Evolutionary conservation across 345 rosid genomes (phyloP).

Genomic region (Brassica rapa): DNA sequence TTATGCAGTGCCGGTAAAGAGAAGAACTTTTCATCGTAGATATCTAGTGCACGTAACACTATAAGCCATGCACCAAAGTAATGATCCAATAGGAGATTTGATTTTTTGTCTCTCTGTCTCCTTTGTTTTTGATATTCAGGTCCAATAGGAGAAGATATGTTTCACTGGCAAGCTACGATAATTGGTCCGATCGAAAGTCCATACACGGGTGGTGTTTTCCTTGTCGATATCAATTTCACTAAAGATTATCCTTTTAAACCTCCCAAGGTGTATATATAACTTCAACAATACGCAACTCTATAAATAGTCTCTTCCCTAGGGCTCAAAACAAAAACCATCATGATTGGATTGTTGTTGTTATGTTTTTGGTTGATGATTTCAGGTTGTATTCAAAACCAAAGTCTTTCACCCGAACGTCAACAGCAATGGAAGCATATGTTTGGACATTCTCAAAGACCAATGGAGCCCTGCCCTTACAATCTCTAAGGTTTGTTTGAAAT

Average conservation of each 20-base stretch:
- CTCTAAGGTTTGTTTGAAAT: slow-evolving; percentile 48
- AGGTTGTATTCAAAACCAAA: slow-evolving; percentile 67
- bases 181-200: slow-evolving; percentile 72
- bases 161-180: slow-evolving; percentile 77
- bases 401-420: slow-evolving; percentile 72
- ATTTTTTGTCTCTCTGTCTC: not conserved
- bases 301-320: not conserved
- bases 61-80: slow-evolving; percentile 3
- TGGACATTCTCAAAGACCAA: slow-evolving; percentile 70
- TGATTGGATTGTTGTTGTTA: not conserved
- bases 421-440: slow-evolving; percentile 63
- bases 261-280: slow-evolving; percentile 56
- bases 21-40: slow-evolving; percentile 1
- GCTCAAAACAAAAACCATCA: not conserved
- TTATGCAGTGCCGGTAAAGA: slow-evolving; percentile 70
- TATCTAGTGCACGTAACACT: not conserved
- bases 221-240: slow-evolving; percentile 62
- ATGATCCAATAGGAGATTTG: slow-evolving; percentile 6
- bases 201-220: slow-evolving; percentile 69
- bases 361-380: slow-evolving; percentile 7
- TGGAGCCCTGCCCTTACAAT: slow-evolving; percentile 81
- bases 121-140: slow-evolving; percentile 34
- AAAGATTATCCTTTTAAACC: slow-evolving; percentile 76
- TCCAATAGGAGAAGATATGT: slow-evolving; percentile 67
- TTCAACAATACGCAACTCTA: not conserved